These are phyloP conservation scores for Ophiocordyceps unilateralis DNA, from an alignment of 2,329 filamentous ascomycete species.

Conservation along the genomic window DNA sequence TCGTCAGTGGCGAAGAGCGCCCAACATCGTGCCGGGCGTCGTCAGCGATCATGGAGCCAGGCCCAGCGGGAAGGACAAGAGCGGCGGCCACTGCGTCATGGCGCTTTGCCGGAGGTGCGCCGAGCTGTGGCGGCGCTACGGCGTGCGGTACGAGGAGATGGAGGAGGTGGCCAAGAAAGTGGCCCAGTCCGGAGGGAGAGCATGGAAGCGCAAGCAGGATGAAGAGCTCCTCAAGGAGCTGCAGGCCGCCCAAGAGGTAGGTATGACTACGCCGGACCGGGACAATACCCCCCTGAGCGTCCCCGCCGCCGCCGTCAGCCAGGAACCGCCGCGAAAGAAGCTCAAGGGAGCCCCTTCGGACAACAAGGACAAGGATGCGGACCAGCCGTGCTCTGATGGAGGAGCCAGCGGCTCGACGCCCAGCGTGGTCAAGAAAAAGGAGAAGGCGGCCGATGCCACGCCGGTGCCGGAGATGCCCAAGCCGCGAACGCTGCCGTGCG, in stretches of 20 bases:
- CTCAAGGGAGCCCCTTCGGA: conserved; percentile 36
- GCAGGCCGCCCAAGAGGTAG: conserved; percentile 43
- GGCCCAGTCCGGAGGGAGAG: conserved; percentile 58
- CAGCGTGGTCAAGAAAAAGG: conserved; percentile 38
- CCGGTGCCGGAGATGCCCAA: conserved; percentile 61
- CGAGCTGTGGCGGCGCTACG: conserved; percentile 88
- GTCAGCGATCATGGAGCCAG: conserved; percentile 43
- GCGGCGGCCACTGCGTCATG: conserved; percentile 49
- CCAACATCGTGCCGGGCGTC: conserved; percentile 55
- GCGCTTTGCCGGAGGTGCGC: conserved; percentile 84
- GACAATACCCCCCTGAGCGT: conserved; percentile 18
- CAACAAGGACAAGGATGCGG: conserved; percentile 27
- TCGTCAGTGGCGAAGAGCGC: conserved; percentile 82
- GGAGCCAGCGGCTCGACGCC: conserved; percentile 21
- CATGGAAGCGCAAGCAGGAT: conserved; percentile 77
- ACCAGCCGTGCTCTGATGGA: conserved; percentile 27
- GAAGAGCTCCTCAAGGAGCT: conserved; percentile 75
- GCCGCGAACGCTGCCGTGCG: conserved; percentile 64
- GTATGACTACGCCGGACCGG: conserved; percentile 24
- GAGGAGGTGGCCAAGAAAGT: conserved; percentile 87
- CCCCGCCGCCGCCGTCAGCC: conserved; percentile 8
- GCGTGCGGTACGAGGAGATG: conserved; percentile 84
- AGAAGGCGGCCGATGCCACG: conserved; percentile 35
- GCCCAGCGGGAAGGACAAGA: conserved; percentile 55
- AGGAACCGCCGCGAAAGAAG: conserved; percentile 48